Evolutionary conservation across 257 asterid genomes (phyloP), one percentile per base, ranked within the genome.

Genomic region (Cynanchum wilfordii): DNA sequence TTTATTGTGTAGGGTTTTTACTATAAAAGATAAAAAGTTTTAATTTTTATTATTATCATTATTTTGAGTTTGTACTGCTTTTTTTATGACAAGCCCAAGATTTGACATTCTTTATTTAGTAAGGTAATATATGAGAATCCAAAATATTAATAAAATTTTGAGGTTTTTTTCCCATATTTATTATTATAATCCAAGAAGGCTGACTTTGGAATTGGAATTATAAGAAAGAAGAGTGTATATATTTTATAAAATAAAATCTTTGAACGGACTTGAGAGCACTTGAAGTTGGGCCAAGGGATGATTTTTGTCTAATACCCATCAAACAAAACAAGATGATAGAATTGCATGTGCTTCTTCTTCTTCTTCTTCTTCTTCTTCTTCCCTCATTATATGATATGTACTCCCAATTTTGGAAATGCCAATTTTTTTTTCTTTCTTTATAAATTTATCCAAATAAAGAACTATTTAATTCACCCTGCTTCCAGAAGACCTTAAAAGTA

Each of bases 301-400:
- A 45, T 16, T 47, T 72, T 47, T 72, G 70, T 72, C 38, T 16
- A 44, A 11, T 47, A 19, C 51, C 30, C 62, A 72, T 42, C 50
- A 47, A 60, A 72, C 76, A 72, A 60, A 72, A 60, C 64, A 60
- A 59, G 50, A 72, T 72, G 70, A 72, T 60, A 59, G 19, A 47
- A 30, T 17, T 33, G 59, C 75, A 71, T 27, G 67, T 59, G 60
- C 60, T 38, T 30, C 36, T 2, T 30, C 36, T 30, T 33, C 60
- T 38, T 19, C 60, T 38, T 30, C 36, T 2, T 30, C 36, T 30
- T 33, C 60, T 38, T 19, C 62, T 22, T 60, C 38, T 33, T 42
- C 68, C 25, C 25, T 5, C 57, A 19, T 5, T 51, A 9, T 47
- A 29, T 24, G 4, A 0, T 55, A 7, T 22, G 22, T 3, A 5